These are phyloP conservation scores for Pezicula radicicola DNA, from an alignment of 2,329 filamentous ascomycete genomes.

Conservation along the genomic window DNA sequence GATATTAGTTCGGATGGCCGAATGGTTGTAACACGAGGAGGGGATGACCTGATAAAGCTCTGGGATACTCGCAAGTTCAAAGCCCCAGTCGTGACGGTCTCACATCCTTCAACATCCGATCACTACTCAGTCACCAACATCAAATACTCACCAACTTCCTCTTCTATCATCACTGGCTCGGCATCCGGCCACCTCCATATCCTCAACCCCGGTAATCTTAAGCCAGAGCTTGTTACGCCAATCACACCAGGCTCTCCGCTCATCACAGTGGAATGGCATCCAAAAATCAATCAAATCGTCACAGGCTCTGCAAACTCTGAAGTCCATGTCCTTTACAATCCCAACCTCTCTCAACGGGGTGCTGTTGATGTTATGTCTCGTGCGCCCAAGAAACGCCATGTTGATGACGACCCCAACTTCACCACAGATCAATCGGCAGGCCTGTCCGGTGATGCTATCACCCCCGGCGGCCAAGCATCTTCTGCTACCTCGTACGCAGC, in stretches of 20 bases:
- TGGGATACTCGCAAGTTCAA: constrained; percentile 99
- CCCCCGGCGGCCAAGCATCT: constrained; percentile 64
- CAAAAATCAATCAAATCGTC: constrained; percentile 92
- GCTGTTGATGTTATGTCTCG: constrained; percentile 89
- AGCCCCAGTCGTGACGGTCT: constrained; percentile 73
- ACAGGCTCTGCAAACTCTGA: constrained; percentile 90
- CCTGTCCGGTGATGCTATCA: constrained; percentile 78
- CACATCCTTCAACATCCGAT: constrained; percentile 78
- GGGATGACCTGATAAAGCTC: constrained; percentile 88
- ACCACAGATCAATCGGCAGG: constrained; percentile 82
- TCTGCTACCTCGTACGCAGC: constrained; percentile 50
- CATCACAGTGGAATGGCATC: constrained; percentile 86
- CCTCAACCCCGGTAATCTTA: constrained; percentile 86
- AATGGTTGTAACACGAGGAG: constrained; percentile 85
- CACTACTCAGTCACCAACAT: constrained; percentile 86
- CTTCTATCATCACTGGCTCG: constrained; percentile 87
- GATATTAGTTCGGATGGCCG: constrained; percentile 90
- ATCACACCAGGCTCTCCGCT: constrained; percentile 83
- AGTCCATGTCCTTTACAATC: constrained; percentile 88
- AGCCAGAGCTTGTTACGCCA: constrained; percentile 78
- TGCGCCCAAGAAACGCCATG: constrained; percentile 89
- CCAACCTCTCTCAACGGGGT: constrained; percentile 74
- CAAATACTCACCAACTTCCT: constrained; percentile 79
- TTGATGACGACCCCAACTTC: constrained; percentile 86
- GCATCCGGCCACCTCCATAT: constrained; percentile 85